These are phyloP conservation scores for Corchorus capsularis DNA, from an alignment of 345 rosid species.

Conservation along the genomic window DNA sequence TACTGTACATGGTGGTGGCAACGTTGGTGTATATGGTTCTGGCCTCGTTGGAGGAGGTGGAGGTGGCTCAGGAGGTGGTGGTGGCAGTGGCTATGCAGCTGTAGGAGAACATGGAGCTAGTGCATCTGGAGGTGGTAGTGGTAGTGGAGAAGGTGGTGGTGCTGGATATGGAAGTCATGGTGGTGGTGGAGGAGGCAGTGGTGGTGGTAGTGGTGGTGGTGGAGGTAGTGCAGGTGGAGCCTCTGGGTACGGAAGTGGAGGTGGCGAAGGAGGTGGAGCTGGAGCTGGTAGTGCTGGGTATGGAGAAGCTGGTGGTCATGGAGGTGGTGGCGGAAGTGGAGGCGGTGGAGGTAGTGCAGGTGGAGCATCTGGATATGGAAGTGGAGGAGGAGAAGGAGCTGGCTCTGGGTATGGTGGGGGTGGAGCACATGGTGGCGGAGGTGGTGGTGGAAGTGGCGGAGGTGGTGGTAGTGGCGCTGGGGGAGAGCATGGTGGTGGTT, in stretches of 20 bases:
- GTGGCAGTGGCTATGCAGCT: conserved; percentile 7
- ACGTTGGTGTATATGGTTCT: not conserved
- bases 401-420: conserved; percentile 14
- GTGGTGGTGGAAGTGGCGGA: not conserved
- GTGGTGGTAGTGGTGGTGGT: conserved; percentile 18
- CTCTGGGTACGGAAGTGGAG: conserved; percentile 20
- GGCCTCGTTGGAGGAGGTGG: conserved; percentile 21
- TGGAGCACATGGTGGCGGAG: not conserved
- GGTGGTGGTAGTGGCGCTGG: not conserved
- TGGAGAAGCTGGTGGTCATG: conserved; percentile 18
- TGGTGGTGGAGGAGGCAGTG: conserved; percentile 24
- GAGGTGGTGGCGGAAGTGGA: conserved; percentile 28
- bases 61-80: conserved; percentile 26
- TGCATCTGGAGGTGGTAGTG: conserved; percentile 29
- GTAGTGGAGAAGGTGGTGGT: conserved; percentile 16
- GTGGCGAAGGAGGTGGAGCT: conserved; percentile 24
- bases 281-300: conserved; percentile 23
- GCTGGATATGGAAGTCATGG: conserved; percentile 18
- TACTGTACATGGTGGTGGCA: conserved; percentile 14
- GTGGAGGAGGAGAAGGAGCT: conserved; percentile 25
- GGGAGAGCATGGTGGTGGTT: not conserved
- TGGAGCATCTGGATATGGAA: conserved; percentile 21
- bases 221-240: conserved; percentile 21
- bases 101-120: conserved; percentile 33
- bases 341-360: conserved; percentile 23